Evolutionary conservation across 768 basidiomycete species (phyloP).

Genomic region (Amyloporia xantha): DNA sequence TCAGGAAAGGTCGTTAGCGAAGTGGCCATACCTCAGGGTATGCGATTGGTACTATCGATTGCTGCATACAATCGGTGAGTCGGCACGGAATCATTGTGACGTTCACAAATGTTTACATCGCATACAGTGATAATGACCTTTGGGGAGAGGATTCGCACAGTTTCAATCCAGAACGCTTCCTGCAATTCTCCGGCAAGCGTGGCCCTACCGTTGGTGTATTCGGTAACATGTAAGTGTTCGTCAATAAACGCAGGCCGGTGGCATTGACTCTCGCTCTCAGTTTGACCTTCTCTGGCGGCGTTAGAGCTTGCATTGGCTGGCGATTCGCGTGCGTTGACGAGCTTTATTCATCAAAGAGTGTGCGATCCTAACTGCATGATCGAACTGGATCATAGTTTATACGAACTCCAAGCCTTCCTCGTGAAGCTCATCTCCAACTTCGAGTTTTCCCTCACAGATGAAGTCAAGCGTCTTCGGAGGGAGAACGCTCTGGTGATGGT

Average conservation of each 20-base stretch:
- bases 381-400: slow-evolving; percentile 9
- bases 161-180: slow-evolving; percentile 27
- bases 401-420: slow-evolving; percentile 54
- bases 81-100: not conserved
- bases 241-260: not conserved
- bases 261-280: slow-evolving; percentile 3
- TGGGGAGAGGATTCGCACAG: slow-evolving; percentile 26
- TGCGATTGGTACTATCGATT: slow-evolving; percentile 45
- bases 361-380: not conserved
- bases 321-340: slow-evolving; percentile 20
- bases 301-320: slow-evolving; percentile 22
- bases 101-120: not conserved
- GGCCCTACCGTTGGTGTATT: slow-evolving; percentile 38
- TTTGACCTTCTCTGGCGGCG: slow-evolving; percentile 22
- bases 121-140: slow-evolving; percentile 20
- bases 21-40: slow-evolving; percentile 44
- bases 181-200: slow-evolving; percentile 24
- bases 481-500: slow-evolving; percentile 26
- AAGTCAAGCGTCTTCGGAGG: slow-evolving; percentile 22
- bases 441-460: slow-evolving; percentile 36
- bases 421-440: slow-evolving; percentile 48
- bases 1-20: slow-evolving; percentile 38
- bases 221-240: slow-evolving; percentile 37
- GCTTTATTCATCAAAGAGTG: no score
- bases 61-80: slow-evolving; percentile 48